These are phyloP conservation scores for Metschnikowia chrysomelidarum DNA, from an alignment of 805 yeast species.

Conservation along the genomic window DNA sequence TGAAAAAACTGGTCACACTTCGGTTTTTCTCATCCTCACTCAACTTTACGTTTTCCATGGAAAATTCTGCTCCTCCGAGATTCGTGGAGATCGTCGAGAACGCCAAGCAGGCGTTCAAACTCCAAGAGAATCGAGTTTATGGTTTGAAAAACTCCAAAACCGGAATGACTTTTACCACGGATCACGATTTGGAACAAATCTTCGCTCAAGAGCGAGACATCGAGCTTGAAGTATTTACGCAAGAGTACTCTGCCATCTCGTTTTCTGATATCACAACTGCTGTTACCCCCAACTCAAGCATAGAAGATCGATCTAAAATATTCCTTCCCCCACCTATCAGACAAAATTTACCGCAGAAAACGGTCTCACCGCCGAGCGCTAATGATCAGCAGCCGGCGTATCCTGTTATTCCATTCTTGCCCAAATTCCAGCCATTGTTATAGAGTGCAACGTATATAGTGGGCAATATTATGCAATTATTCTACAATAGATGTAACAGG, in stretches of 20 bases:
- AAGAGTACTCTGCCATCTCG: slow-evolving; percentile 33
- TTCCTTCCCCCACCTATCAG: slow-evolving; percentile 36
- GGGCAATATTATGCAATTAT: too few relatives aligned
- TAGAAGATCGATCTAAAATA: slow-evolving; percentile 24
- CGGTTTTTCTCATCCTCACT: slow-evolving; percentile 54
- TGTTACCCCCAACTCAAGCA: slow-evolving; percentile 21
- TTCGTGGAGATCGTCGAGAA: slow-evolving; percentile 74
- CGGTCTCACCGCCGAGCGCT: slow-evolving; percentile 13
- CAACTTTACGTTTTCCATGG: slow-evolving; percentile 62
- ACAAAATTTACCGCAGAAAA: slow-evolving; percentile 15
- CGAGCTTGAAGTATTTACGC: slow-evolving; percentile 38
- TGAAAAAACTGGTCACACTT: slow-evolving; percentile 33
- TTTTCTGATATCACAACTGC: slow-evolving; percentile 37
- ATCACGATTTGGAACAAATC: slow-evolving; percentile 38
- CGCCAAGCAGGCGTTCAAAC: slow-evolving; percentile 66
- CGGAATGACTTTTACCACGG: slow-evolving; percentile 30
- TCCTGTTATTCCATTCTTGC: slow-evolving; percentile 9
- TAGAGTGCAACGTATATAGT: too few relatives aligned
- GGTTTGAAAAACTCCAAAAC: slow-evolving; percentile 27
- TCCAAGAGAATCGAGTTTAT: slow-evolving; percentile 21
- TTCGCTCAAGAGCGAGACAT: slow-evolving; percentile 30
- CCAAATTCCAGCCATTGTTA: slow-evolving; percentile 19
- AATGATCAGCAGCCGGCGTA: slow-evolving; percentile 6
- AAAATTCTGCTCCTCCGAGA: slow-evolving; percentile 77
- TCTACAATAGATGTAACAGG: too few relatives aligned